Evolutionary conservation across 352 stramenopile genomes (phyloP).

Genomic region (Plasmopara viticola): DNA sequence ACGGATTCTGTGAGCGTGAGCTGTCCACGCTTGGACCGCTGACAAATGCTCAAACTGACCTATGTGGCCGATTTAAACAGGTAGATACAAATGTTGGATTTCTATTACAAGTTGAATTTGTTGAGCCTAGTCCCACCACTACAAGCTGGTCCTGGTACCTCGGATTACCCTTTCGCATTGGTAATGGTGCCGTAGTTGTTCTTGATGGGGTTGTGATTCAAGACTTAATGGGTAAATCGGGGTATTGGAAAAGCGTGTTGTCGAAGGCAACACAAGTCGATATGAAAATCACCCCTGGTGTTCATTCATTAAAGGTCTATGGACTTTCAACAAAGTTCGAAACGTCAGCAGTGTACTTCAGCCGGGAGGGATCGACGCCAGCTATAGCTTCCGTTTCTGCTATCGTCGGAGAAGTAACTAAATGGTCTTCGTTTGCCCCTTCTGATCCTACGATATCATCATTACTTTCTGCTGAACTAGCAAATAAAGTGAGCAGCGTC

Average conservation of each 20-base stretch:
- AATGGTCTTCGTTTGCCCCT: constrained; percentile 32
- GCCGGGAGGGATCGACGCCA: constrained; percentile 26
- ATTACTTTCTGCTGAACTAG: constrained; percentile 31
- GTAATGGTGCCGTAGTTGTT: constrained; percentile 34
- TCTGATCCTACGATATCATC: constrained; percentile 22
- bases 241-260: constrained; percentile 37
- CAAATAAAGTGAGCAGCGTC: constrained; percentile 30
- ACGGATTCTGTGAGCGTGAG: constrained; percentile 50
- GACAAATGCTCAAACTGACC: constrained; percentile 37
- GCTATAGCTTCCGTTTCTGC: constrained; percentile 15
- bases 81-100: constrained; percentile 37
- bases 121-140: constrained; percentile 28
- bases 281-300: constrained; percentile 32
- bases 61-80: constrained; percentile 39
- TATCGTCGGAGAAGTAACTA: constrained; percentile 29
- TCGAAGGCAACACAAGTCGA: constrained; percentile 37
- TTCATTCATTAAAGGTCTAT: constrained; percentile 44
- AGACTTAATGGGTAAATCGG: constrained; percentile 34
- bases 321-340: constrained; percentile 38
- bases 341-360: constrained; percentile 42
- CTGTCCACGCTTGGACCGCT: constrained; percentile 35
- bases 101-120: constrained; percentile 41
- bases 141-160: constrained; percentile 53
- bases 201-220: constrained; percentile 43
- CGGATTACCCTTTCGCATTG: constrained; percentile 45